These are phyloP conservation scores for Fusarium buxicola DNA, from an alignment of 2,329 filamentous ascomycete species.

Conservation along the genomic window DNA sequence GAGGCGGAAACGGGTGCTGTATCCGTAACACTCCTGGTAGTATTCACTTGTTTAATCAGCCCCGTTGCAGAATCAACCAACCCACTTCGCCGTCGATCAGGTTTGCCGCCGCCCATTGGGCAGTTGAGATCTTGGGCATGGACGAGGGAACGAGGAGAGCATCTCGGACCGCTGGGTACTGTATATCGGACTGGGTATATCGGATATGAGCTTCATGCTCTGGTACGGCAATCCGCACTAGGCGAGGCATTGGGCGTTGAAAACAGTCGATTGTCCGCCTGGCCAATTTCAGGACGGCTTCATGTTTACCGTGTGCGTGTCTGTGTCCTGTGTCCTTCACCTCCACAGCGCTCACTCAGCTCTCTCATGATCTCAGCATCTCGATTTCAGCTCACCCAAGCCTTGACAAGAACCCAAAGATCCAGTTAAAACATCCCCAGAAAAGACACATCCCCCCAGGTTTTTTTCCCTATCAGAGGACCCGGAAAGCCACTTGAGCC, in stretches of 20 bases:
- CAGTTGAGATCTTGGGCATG: not conserved
- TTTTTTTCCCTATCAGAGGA: slow-evolving; percentile 31
- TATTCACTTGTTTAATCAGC: slow-evolving; percentile 14
- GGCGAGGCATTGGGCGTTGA: not conserved
- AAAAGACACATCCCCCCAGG: slow-evolving; percentile 29
- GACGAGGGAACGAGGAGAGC: not conserved
- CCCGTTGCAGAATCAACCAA: not conserved
- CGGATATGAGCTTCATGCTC: slow-evolving; percentile 3
- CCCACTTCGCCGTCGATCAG: no score
- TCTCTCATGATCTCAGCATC: not conserved
- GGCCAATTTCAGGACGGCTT: not conserved
- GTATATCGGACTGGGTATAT: not conserved
- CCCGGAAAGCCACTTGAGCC: slow-evolving; percentile 21
- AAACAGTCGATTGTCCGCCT: not conserved
- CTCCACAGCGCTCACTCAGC: not conserved
- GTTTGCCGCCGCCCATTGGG: no score
- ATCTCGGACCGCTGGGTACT: slow-evolving; percentile 11
- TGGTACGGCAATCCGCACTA: not conserved
- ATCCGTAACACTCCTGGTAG: slow-evolving; percentile 28
- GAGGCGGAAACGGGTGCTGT: slow-evolving; percentile 23
- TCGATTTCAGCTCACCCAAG: not conserved
- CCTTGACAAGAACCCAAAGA: slow-evolving; percentile 11
- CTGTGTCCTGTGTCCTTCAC: no score
- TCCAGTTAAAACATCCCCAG: slow-evolving; percentile 1
- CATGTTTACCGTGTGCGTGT: not conserved